Conservation (phyloP, 371 early-diverging fungal species). For the Syncephalastrum contaminatum region DNA sequence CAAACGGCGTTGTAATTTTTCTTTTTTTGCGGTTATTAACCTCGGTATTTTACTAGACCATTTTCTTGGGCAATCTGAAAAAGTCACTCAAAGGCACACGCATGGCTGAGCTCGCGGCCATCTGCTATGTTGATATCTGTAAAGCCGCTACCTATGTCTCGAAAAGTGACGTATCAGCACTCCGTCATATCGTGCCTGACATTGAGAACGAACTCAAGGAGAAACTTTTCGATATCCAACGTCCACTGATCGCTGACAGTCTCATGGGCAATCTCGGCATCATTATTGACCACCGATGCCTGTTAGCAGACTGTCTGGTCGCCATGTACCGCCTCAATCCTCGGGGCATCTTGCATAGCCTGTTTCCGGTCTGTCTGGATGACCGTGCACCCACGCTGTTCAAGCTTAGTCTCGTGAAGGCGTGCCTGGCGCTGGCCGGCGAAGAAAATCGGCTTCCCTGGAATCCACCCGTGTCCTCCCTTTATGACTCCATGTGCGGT, state of each 20-base stretch:
- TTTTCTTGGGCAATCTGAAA: constrained; percentile 67
- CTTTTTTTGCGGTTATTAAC: background rate
- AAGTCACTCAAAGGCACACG: constrained; percentile 61
- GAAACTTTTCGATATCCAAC: constrained; percentile 63
- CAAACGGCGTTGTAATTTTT: background rate
- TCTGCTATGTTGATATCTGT: constrained; percentile 81
- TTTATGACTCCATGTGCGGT: constrained; percentile 67
- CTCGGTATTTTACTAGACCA: constrained; percentile 28
- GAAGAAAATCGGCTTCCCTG: constrained; percentile 72
- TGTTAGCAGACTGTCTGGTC: constrained; percentile 75
- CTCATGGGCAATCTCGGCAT: constrained; percentile 57
- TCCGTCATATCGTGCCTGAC: constrained; percentile 69
- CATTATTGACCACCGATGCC: constrained; percentile 52
- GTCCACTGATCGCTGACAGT: constrained; percentile 58
- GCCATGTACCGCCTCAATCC: constrained; percentile 79
- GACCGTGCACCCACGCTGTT: constrained; percentile 69
- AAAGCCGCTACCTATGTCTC: constrained; percentile 74
- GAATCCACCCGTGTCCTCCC: constrained; percentile 69
- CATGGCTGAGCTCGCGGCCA: constrained; percentile 72
- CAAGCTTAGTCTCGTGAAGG: constrained; percentile 74
- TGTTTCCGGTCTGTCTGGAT: constrained; percentile 71
- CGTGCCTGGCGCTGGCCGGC: constrained; percentile 69
- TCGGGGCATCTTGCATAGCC: constrained; percentile 58
- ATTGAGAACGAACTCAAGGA: constrained; percentile 76
- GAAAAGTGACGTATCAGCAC: constrained; percentile 60